These are phyloP conservation scores for Tetrapisispora pingtungensis DNA, from an alignment of 805 yeast genomes.

Conservation along the genomic window DNA sequence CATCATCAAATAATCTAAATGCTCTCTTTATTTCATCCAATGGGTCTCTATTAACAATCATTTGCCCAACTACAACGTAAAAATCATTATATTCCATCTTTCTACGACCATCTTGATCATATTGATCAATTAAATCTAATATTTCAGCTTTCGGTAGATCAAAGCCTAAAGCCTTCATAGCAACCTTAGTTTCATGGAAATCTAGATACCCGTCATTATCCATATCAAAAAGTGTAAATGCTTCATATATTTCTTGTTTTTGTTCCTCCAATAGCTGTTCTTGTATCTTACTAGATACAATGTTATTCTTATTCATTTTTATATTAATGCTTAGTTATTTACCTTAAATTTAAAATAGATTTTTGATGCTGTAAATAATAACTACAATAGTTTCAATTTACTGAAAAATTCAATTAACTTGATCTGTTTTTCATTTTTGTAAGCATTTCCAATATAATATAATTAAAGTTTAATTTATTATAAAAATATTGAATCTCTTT, in stretches of 20 bases:
- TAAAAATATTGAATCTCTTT: too few relatives aligned
- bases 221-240: constrained; percentile 85
- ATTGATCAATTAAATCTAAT: constrained; percentile 65
- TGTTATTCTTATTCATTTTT: not conserved
- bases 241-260: constrained; percentile 84
- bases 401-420: too few relatives aligned
- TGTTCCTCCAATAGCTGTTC: constrained; percentile 74
- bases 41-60: constrained; percentile 83
- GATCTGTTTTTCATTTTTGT: too few relatives aligned
- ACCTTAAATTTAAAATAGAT: too few relatives aligned
- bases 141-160: constrained; percentile 71
- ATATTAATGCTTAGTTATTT: too few relatives aligned
- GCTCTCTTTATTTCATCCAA: constrained; percentile 86
- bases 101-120: constrained; percentile 65
- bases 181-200: constrained; percentile 88
- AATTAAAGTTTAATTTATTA: too few relatives aligned
- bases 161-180: constrained; percentile 88
- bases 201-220: constrained; percentile 84
- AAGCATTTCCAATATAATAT: too few relatives aligned
- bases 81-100: constrained; percentile 75
- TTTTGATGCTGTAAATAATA: too few relatives aligned
- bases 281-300: constrained; percentile 9
- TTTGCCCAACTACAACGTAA: constrained; percentile 59
- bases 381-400: too few relatives aligned
- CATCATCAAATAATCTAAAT: constrained; percentile 80